These are phyloP conservation scores for Albizia julibrissin DNA, from an alignment of 306 rosid species.

Conservation along the genomic window DNA sequence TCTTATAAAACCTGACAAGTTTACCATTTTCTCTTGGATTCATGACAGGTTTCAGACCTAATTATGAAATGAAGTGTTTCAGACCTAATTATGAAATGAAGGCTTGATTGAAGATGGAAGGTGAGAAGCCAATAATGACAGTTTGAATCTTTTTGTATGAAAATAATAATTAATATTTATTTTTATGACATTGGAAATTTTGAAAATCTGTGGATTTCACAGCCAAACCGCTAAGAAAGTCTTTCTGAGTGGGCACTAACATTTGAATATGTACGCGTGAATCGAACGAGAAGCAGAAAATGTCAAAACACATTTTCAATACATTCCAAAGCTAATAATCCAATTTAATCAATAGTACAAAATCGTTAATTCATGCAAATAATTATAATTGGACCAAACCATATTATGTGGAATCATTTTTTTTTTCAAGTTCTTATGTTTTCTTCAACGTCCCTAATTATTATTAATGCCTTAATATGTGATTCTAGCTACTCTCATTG, in stretches of 20 bases:
- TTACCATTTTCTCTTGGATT: not conserved
- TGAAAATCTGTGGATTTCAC: constrained; percentile 23
- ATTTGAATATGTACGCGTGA: constrained; percentile 42
- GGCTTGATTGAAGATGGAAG: constrained; percentile 25
- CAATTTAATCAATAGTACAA: not conserved
- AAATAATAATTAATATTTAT: not conserved
- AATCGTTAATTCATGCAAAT: not conserved
- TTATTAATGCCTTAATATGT: too few species aligned
- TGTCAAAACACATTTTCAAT: constrained; percentile 30
- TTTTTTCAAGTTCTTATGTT: not conserved
- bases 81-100: constrained; percentile 26
- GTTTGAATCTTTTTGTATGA: constrained; percentile 7
- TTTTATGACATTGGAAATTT: constrained; percentile 25
- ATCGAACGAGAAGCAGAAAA: constrained; percentile 9
- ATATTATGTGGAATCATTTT: not conserved
- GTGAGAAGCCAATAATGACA: constrained; percentile 44
- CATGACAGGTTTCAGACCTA: constrained; percentile 38
- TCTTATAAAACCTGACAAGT: not conserved
- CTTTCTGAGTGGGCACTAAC: constrained; percentile 45
- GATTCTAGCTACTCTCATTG: too few species aligned
- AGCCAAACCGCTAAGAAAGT: constrained; percentile 35
- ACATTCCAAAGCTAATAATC: not conserved
- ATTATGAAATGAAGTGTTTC: constrained; percentile 7
- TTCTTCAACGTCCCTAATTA: not conserved
- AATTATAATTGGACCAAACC: not conserved